Conservation (phyloP, 768 basidiomycete species). For the Rhodotorula toruloides region DNA sequence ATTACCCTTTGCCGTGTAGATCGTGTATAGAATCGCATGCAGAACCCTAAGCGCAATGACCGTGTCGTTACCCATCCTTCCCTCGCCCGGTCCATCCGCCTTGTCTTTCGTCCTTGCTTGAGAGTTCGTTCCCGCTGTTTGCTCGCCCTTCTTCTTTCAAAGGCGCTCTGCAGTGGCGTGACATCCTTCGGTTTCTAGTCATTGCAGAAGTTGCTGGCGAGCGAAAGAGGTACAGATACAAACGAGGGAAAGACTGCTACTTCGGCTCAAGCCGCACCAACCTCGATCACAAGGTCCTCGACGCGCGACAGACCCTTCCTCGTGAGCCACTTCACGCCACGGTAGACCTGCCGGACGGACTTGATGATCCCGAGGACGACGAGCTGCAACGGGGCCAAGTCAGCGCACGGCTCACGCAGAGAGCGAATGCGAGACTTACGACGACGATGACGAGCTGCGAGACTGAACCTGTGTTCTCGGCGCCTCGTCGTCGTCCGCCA, state of each 20-base stretch:
- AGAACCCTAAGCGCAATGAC: no score
- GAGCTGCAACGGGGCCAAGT: neutral
- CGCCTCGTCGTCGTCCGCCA: constrained; percentile 1
- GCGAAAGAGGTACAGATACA: neutral
- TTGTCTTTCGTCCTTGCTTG: no score
- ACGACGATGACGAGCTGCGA: constrained; percentile 13
- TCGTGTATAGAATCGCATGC: no score
- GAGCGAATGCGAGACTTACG: neutral
- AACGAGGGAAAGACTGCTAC: no score
- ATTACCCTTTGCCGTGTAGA: no score
- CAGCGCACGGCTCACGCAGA: neutral
- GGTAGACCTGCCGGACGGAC: constrained; percentile 7
- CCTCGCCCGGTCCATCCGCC: no score
- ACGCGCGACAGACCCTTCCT: neutral
- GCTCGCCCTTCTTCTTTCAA: no score
- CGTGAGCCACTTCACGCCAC: constrained; percentile 14
- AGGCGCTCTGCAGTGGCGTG: no score
- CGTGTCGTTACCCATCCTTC: no score
- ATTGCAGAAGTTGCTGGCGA: neutral
- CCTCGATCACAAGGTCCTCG: constrained; percentile 34
- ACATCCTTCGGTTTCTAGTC: neutral
- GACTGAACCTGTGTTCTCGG: constrained; percentile 1
- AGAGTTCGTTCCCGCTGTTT: no score
- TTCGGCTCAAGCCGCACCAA: no score
- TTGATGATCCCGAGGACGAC: constrained; percentile 15